A percentile compares a stretch with the other conserved stretches of the same genome.
Conservation (phyloP, 2,329 filamentous ascomycete genomes). For the Exophiala xenobiotica region DNA sequence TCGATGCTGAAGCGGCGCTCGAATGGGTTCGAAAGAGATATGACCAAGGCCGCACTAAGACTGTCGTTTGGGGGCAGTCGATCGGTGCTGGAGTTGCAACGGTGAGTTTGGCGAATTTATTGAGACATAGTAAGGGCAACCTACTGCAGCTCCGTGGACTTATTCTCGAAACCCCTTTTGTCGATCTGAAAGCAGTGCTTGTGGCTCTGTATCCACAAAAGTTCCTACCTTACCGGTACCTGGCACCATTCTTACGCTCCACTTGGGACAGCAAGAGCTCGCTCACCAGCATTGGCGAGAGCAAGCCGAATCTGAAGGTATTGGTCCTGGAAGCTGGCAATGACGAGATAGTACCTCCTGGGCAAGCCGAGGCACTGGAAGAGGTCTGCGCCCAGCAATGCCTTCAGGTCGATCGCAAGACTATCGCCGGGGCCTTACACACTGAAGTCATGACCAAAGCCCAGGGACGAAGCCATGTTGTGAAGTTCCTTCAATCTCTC, state of each 20-base stretch:
- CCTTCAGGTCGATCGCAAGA: constrained; percentile 39
- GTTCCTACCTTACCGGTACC: constrained; percentile 74
- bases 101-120: constrained; percentile 19
- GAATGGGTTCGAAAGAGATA: constrained; percentile 58
- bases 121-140: constrained; percentile 14
- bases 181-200: constrained; percentile 69
- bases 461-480: constrained; percentile 39
- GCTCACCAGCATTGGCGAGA: constrained; percentile 40
- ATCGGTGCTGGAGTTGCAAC: constrained; percentile 72
- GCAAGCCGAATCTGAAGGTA: constrained; percentile 30
- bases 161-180: constrained; percentile 74
- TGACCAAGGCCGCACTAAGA: constrained; percentile 26
- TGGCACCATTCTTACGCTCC: constrained; percentile 71
- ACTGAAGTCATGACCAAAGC: constrained; percentile 47
- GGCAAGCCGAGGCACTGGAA: constrained; percentile 39
- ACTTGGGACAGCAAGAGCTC: constrained; percentile 51
- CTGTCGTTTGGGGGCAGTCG: constrained; percentile 75
- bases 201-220: constrained; percentile 71
- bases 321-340: constrained; percentile 43
- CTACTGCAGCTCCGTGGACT: constrained; percentile 45
- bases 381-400: constrained; percentile 34
- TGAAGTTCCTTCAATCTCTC: constrained; percentile 19
- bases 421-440: constrained; percentile 50
- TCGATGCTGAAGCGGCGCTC: constrained; percentile 65
- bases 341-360: constrained; percentile 46